A percentile compares a stretch with the other conserved stretches of the same genome.
phyloP scores from a whole-genome alignment of 108 stramenopile species.

The Discostella pseudostelligera region DNA sequence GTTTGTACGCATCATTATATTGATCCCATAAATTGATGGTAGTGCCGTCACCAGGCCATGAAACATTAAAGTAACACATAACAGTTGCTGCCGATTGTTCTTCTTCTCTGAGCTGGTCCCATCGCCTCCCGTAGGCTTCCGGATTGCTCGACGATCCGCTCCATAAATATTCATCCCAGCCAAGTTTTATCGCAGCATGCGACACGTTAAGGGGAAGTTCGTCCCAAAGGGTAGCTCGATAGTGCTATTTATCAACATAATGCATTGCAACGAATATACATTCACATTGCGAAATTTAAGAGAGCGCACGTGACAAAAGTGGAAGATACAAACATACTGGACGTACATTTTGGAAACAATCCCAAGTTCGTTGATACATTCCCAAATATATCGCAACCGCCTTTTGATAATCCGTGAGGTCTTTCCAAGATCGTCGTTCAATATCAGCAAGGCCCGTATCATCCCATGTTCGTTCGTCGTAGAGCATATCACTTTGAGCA shows the following conservation, averaged over 20 bases:
- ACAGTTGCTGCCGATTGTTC: slow-evolving; percentile 2
- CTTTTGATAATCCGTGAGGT: neutral
- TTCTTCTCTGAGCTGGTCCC: slow-evolving; percentile 5
- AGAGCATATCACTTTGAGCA: slow-evolving; percentile 9
- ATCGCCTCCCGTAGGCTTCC: neutral
- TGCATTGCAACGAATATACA: neutral
- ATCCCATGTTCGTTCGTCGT: slow-evolving; percentile 18
- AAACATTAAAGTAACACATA: slow-evolving; percentile 23
- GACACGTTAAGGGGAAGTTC: slow-evolving; percentile 9
- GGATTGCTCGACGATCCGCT: neutral
- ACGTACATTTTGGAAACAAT: slow-evolving; percentile 30
- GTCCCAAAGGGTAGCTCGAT: slow-evolving; percentile 17
- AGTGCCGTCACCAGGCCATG: slow-evolving; percentile 19
- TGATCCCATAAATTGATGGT: slow-evolving; percentile 4
- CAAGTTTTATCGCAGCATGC: slow-evolving; percentile 13
- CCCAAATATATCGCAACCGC: slow-evolving; percentile 13
- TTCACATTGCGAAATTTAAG: neutral
- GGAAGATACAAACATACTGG: neutral
- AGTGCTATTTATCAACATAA: slow-evolving; percentile 13
- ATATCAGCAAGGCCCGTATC: slow-evolving; percentile 8
- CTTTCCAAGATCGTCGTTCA: slow-evolving; percentile 12
- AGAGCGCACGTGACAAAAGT: neutral
- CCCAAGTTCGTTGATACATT: slow-evolving; percentile 22
- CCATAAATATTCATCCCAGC: slow-evolving; percentile 19
- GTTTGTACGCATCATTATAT: neutral